Evolutionary conservation across 1,284 basidiomycete genomes (phyloP).

Genomic region (Ustilago tritici): DNA sequence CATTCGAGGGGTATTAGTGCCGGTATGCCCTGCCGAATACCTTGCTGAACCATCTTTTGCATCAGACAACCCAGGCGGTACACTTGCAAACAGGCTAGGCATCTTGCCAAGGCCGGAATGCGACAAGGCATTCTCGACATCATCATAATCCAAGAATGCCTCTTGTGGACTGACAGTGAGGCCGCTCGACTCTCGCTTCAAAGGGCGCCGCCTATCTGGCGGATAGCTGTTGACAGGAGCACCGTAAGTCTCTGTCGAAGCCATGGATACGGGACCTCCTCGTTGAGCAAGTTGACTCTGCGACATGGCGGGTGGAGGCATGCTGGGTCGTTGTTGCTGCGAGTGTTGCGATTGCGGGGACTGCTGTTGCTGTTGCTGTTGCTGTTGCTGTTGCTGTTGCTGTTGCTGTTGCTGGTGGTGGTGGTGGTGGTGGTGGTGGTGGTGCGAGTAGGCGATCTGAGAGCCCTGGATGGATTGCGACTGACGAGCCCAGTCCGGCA

Average conservation of each 20-base stretch:
- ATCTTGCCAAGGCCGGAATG: slow-evolving; percentile 48
- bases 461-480: slow-evolving; percentile 33
- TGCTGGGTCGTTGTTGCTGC: slow-evolving; percentile 24
- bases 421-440: too few species aligned
- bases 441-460: slow-evolving; percentile 13
- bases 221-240: slow-evolving; percentile 17
- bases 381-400: slow-evolving; percentile 25
- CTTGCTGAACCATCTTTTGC: slow-evolving; percentile 19
- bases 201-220: slow-evolving; percentile 26
- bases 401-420: too few species aligned
- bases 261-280: slow-evolving; percentile 46
- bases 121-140: slow-evolving; percentile 48
- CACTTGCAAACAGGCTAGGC: slow-evolving; percentile 51
- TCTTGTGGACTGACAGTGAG: slow-evolving; percentile 63
- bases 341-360: slow-evolving; percentile 19
- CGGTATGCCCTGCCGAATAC: slow-evolving; percentile 10
- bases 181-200: slow-evolving; percentile 58
- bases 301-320: slow-evolving; percentile 46
- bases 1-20: slow-evolving; percentile 29
- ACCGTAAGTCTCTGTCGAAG: slow-evolving; percentile 19
- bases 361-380: slow-evolving; percentile 8
- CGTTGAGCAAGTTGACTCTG: slow-evolving; percentile 41
- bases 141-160: slow-evolving; percentile 59
- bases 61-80: slow-evolving; percentile 47
- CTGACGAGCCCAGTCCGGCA: slow-evolving; percentile 52